These are phyloP conservation scores for Calocera viscosa DNA, from an alignment of 768 basidiomycete genomes.

Conservation along the genomic window DNA sequence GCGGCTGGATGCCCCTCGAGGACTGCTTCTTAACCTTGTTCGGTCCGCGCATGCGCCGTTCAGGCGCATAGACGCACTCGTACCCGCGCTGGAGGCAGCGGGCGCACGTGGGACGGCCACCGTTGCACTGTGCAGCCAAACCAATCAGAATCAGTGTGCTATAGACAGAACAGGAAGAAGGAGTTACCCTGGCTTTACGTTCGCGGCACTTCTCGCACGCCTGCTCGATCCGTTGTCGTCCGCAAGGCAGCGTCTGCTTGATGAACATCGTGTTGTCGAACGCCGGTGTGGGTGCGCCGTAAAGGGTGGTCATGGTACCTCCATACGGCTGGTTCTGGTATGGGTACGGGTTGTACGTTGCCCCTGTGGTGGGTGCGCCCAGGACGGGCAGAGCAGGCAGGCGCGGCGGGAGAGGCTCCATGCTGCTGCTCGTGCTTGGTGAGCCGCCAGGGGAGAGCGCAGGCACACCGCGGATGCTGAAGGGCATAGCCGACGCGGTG, in stretches of 20 bases:
- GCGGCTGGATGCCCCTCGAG: neutral
- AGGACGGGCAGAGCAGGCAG: neutral
- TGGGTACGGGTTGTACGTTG: neutral
- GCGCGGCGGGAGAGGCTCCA: neutral
- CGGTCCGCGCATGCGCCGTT: slow-evolving; percentile 20
- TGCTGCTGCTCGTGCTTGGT: slow-evolving; percentile 8
- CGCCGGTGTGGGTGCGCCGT: neutral
- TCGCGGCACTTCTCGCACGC: slow-evolving; percentile 26
- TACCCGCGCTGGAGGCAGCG: slow-evolving; percentile 20
- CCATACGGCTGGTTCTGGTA: neutral
- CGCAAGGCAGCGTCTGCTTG: neutral
- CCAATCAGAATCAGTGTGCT: neutral
- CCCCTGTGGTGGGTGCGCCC: neutral
- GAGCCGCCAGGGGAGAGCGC: neutral
- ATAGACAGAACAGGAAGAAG: neutral
- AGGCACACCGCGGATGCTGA: neutral
- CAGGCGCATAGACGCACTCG: slow-evolving; percentile 18
- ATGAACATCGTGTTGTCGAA: slow-evolving; percentile 8
- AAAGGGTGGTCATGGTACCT: neutral
- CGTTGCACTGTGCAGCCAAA: slow-evolving; percentile 17
- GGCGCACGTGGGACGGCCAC: slow-evolving; percentile 21
- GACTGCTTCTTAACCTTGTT: slow-evolving; percentile 13
- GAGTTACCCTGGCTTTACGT: slow-evolving; percentile 26
- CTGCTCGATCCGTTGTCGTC: slow-evolving; percentile 22
- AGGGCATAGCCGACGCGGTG: neutral